phyloP scores from a whole-genome alignment of 345 rosid species.

The Moricandia moricandioides region DNA sequence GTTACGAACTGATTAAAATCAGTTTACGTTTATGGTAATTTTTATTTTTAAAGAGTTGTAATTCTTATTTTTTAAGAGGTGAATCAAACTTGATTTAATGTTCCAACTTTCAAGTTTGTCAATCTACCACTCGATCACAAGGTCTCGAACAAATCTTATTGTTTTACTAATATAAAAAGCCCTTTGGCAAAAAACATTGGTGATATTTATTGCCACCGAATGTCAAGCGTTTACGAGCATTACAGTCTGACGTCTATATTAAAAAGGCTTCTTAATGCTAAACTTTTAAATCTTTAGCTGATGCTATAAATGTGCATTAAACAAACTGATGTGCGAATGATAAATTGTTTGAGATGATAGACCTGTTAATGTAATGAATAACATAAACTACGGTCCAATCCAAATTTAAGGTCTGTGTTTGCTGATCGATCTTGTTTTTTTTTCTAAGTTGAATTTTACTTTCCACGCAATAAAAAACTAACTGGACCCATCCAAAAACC shows the following conservation, averaged over 20 bases:
- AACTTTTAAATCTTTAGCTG: background rate
- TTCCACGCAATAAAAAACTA: background rate
- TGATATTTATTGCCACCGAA: background rate
- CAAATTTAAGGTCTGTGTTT: background rate
- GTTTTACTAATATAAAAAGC: too few relatives aligned
- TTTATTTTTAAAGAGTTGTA: too few relatives aligned
- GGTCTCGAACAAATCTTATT: too few relatives aligned
- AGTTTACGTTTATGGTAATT: too few relatives aligned
- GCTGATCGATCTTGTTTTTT: background rate
- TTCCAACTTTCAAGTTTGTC: too few relatives aligned
- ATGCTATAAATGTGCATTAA: background rate
- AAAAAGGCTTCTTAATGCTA: background rate
- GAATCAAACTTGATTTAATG: too few relatives aligned
- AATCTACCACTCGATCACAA: too few relatives aligned
- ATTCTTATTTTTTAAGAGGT: too few relatives aligned
- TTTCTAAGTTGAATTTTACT: background rate
- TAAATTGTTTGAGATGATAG: background rate
- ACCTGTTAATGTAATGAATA: background rate
- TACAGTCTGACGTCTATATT: background rate
- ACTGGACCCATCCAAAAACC: conserved; percentile 11
- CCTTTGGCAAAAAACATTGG: too few relatives aligned
- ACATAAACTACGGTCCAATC: background rate
- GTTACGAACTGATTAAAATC: too few relatives aligned
- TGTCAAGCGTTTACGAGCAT: background rate
- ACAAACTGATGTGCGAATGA: background rate